A percentile compares a stretch with the other conserved stretches of the same genome.
phyloP scores from a whole-genome alignment of 2,329 filamentous ascomycete species.

The Hypoxylon sp. region DNA sequence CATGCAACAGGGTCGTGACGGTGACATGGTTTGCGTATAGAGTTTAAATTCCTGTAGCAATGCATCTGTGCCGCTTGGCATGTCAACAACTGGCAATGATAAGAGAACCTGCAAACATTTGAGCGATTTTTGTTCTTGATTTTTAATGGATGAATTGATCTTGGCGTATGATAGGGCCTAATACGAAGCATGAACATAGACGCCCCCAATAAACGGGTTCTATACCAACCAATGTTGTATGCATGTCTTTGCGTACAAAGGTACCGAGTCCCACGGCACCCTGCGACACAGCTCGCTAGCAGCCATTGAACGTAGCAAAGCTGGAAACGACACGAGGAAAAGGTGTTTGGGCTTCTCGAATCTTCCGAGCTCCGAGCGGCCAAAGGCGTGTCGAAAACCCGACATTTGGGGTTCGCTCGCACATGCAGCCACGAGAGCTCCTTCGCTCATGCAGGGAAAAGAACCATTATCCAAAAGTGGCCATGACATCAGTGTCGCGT shows the following conservation, averaged over 20 bases:
- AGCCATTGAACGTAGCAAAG: background rate
- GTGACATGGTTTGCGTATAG: constrained; percentile 18
- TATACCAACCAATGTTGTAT: background rate
- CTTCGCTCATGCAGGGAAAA: background rate
- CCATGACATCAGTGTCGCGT: constrained; percentile 17
- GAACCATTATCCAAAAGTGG: background rate
- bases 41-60: background rate
- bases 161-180: background rate
- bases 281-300: background rate
- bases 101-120: no score
- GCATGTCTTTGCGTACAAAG: background rate
- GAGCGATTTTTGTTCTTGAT: no score
- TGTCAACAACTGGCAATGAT: no score
- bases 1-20: constrained; percentile 11
- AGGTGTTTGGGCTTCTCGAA: background rate
- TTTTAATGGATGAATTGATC: no score
- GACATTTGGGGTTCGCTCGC: background rate
- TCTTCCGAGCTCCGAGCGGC: background rate
- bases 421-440: background rate
- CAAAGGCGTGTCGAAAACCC: no score
- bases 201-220: background rate
- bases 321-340: background rate
- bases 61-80: no score
- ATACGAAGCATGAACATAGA: background rate
- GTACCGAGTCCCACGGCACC: background rate